These are phyloP conservation scores for Cladophialophora immunda DNA, from an alignment of 2,329 filamentous ascomycete species.

Conservation along the genomic window DNA sequence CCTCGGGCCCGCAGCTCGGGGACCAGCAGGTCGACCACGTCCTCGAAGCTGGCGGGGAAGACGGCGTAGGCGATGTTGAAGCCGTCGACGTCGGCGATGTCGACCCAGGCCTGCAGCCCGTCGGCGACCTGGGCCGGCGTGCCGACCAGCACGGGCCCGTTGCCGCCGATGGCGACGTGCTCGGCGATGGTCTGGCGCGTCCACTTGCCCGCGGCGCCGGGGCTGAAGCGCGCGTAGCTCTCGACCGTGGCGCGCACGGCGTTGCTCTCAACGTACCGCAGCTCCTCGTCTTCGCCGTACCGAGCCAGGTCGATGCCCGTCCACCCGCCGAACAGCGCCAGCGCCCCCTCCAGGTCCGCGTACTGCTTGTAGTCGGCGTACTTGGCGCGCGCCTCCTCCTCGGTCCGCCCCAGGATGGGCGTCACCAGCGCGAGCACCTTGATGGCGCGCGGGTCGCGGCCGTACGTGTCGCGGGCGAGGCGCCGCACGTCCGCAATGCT, in stretches of 20 bases:
- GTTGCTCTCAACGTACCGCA: constrained; percentile 62
- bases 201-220: constrained; percentile 39
- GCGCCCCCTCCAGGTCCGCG: constrained; percentile 61
- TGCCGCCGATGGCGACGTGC: constrained; percentile 57
- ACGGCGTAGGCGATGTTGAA: constrained; percentile 75
- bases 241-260: constrained; percentile 55
- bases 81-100: constrained; percentile 74
- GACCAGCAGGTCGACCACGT: constrained; percentile 71
- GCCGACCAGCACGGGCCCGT: constrained; percentile 61
- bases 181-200: constrained; percentile 55
- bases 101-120: constrained; percentile 71
- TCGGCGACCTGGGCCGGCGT: constrained; percentile 72
- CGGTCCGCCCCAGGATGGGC: constrained; percentile 58
- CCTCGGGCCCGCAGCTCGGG: constrained; percentile 64
- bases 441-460: constrained; percentile 64
- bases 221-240: constrained; percentile 15
- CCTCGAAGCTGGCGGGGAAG: constrained; percentile 73
- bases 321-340: constrained; percentile 66
- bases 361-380: constrained; percentile 60
- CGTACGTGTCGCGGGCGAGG: constrained; percentile 58
- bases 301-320: constrained; percentile 68
- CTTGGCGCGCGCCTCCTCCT: constrained; percentile 63
- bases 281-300: constrained; percentile 66
- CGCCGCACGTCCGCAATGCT: constrained; percentile 60
- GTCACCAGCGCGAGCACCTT: constrained; percentile 64